Evolutionary conservation across 164 flowering plant species (phyloP), one percentile per base, ranked within the genome.

Genomic region (Magnolia changhungtana): DNA sequence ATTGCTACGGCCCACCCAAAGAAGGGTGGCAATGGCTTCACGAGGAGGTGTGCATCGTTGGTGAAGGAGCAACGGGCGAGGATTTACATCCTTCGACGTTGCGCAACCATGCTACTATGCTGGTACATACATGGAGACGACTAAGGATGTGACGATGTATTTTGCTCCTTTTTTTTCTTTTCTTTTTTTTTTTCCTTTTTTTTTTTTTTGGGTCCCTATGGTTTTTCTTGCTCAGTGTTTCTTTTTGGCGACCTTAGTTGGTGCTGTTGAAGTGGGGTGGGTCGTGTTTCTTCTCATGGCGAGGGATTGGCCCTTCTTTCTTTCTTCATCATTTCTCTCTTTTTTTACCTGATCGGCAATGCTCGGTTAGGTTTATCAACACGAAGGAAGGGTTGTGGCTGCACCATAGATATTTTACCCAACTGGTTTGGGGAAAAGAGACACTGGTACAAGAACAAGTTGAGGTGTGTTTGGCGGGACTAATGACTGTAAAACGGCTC

Each of bases 41-140:
- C 88, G 14, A 84, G 80, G 50, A 89, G 83, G 74, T 91, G 91
- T 72, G 85, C 88, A 45, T 76, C 88, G 69, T 79, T 89, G 78
- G 89, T 89, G 1, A 89, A 87, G 83, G 85, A 91, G 85, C 95
- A 91, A 76, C 85, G 90, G 1, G 92, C 95, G 19, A 82, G 88
- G 61, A 73, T 91, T 76, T 91, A 91, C 74, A 88, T 91, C 76
- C 84, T 89, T 23, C 90, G 92, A 55, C 92, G 92, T 67, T 91
- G 95, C 68, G 91, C 92, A 63, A 88, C 95, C 78, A 91, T 91
- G 92, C 89, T 91, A 50, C 79, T 88, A 10, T 91, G 95, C 78
- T 91, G 89, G 89, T 88, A 88, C 76, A 89, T 89, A 72, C 90
- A 90, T 13, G 94, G 90, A 71, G 93, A 90, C 73, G 90, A 89